Evolutionary conservation across 2,329 filamentous ascomycete species (phyloP).

Genomic region (Amphichorda felina): DNA sequence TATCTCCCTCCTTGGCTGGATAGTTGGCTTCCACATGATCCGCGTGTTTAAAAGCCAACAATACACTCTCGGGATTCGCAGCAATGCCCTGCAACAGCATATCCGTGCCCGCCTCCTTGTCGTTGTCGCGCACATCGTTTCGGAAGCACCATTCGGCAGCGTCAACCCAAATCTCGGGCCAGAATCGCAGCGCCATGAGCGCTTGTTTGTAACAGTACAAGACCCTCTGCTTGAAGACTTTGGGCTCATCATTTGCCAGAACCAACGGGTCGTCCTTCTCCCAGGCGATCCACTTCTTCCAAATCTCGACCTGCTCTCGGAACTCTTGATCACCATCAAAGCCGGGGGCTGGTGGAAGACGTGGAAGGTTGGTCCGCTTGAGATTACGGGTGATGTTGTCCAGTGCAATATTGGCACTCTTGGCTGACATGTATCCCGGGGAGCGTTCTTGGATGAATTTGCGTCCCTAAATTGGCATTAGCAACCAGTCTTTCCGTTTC

Average conservation of each 20-base stretch:
- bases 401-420: constrained; percentile 80
- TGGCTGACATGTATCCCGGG: constrained; percentile 89
- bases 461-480: constrained; percentile 49
- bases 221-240: constrained; percentile 65
- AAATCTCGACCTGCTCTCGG: constrained; percentile 70
- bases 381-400: constrained; percentile 76
- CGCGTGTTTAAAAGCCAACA: constrained; percentile 80
- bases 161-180: constrained; percentile 93
- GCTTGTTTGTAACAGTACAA: constrained; percentile 90
- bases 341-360: constrained; percentile 69
- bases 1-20: constrained; percentile 64
- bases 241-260: constrained; percentile 67
- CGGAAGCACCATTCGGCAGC: constrained; percentile 87
- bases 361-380: constrained; percentile 65
- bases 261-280: constrained; percentile 89
- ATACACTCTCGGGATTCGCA: constrained; percentile 86
- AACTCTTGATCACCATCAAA: constrained; percentile 84
- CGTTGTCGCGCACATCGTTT: constrained; percentile 55
- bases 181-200: constrained; percentile 84
- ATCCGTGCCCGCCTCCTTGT: constrained; percentile 51
- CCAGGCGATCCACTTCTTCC: constrained; percentile 92
- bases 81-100: constrained; percentile 73
- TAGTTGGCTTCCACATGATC: constrained; percentile 76
- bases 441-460: constrained; percentile 93
- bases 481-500: too few species aligned